phyloP scores from a whole-genome alignment of 225 moss, liverwort and hornwort species.

The Climacium dendroides region DNA sequence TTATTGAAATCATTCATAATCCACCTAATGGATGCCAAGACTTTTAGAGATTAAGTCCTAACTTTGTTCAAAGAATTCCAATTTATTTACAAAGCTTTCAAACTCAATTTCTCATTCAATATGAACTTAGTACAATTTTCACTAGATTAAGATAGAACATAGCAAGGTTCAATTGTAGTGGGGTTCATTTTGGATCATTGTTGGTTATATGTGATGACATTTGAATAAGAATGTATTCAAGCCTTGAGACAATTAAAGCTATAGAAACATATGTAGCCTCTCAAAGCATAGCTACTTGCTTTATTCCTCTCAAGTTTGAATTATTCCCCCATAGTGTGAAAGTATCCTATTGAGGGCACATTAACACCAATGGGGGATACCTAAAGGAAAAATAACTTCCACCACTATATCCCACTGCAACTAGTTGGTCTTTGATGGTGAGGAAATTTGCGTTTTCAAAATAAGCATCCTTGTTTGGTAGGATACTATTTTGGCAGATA shows the following conservation, averaged over 20 bases:
- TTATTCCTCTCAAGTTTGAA: background rate
- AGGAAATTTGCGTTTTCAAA: no score
- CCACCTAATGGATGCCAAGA: background rate
- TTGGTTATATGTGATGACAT: background rate
- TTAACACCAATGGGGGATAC: background rate
- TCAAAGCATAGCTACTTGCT: background rate
- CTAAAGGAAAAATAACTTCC: background rate
- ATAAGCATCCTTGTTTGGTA: no score
- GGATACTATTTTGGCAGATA: no score
- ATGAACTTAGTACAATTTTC: no score
- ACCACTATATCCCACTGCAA: background rate
- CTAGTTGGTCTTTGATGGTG: no score
- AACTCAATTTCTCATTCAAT: background rate
- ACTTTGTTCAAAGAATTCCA: background rate
- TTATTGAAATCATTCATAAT: background rate
- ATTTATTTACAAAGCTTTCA: background rate
- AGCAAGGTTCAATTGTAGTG: background rate
- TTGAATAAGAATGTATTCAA: rapidly evolving
- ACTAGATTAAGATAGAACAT: background rate
- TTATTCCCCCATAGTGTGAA: rapidly evolving
- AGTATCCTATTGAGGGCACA: background rate
- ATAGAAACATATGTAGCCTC: background rate
- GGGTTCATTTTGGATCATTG: background rate
- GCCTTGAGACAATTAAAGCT: background rate
- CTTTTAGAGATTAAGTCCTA: background rate